Percentiles rank a stretch among this genome's conserved stretches.
Conservation (phyloP, 2,329 filamentous ascomycete species). For the Fusarium avenaceum region DNA sequence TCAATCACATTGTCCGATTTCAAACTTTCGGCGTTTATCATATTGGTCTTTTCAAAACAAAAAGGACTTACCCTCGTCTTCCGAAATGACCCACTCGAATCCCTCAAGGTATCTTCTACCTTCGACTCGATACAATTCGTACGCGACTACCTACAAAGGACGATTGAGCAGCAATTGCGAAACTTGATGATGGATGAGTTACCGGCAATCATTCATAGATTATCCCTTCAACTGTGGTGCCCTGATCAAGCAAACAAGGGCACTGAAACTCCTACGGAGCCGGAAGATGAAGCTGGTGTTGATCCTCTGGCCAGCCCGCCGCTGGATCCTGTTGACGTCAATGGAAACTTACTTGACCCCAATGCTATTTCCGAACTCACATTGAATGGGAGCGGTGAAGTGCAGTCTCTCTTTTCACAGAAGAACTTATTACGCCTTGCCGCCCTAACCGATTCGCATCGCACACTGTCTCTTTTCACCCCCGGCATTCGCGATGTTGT, state of each 20-base stretch:
- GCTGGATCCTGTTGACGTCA: constrained; percentile 83
- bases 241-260: constrained; percentile 77
- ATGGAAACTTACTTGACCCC: constrained; percentile 81
- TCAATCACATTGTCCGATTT: constrained; percentile 97
- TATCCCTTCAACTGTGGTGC: constrained; percentile 90
- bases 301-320: constrained; percentile 88
- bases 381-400: constrained; percentile 83
- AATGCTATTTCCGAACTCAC: constrained; percentile 82
- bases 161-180: constrained; percentile 92
- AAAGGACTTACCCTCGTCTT: constrained; percentile 98
- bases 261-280: constrained; percentile 62
- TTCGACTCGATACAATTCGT: constrained; percentile 99
- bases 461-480: constrained; percentile 91
- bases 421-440: constrained; percentile 91
- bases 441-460: constrained; percentile 86
- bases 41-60: constrained; percentile 96
- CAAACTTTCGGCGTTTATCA: constrained; percentile 95
- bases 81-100: constrained; percentile 97
- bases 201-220: constrained; percentile 92
- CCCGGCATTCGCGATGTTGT: constrained; percentile 91
- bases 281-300: constrained; percentile 71
- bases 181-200: constrained; percentile 98
- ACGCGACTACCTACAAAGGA: constrained; percentile 94
- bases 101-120: constrained; percentile 97
- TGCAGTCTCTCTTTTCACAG: constrained; percentile 92